Evolutionary conservation across 2,329 filamentous ascomycete genomes (phyloP), one percentile per base, ranked within the genome.

Genomic region (Allantophomopsis cytisporea): DNA sequence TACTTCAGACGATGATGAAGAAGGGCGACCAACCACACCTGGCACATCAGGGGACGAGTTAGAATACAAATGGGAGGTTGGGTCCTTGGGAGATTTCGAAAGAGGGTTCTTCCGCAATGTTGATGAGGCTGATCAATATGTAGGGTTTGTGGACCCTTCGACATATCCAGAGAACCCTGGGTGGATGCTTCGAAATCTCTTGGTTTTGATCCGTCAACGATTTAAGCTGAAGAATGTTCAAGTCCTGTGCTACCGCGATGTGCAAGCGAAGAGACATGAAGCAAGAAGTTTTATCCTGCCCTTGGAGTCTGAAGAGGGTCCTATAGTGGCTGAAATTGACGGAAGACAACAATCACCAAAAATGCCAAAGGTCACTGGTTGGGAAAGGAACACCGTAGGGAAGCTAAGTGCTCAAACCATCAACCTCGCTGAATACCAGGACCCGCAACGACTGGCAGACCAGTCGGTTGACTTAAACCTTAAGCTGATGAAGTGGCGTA

Each of bases 401-500:
- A 94, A 93, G 55, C 66, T 96, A 14, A 74, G 76, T 14, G 78
- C 83, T 13, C 79, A 83, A 47, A 72, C 81, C 14, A 85, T 86
- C 12, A 86, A 93, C 52, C 68, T 98, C 7, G 82, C 83, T 15
- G 86, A 91, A 51, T 94, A 94, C 51, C 89, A 98, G 82, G 88
- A 98, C 54, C 89, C 91, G 6, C 67, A 72, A 28, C 79, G 80
- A 53, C 67, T 96, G 14, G 91, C 91, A 16, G 88, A 96, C 55
- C 87, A 94, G 56, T 87, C 88, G 1, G 89, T 96, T 8, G 91
- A 98, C 54, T 70, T 98, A 42, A 98, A 98, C 54, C 68, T 96
- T 43, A 96, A 96, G 61, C 71, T 98, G 42, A 98, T 98, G 80
- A 98, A 95, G 63, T 98, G 91, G 91, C 80, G 91, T 31, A 86